Percentiles rank a stretch among this genome's conserved stretches.
Evolutionary conservation across 768 basidiomycete species (phyloP).

Genomic region (Russula emetica): DNA sequence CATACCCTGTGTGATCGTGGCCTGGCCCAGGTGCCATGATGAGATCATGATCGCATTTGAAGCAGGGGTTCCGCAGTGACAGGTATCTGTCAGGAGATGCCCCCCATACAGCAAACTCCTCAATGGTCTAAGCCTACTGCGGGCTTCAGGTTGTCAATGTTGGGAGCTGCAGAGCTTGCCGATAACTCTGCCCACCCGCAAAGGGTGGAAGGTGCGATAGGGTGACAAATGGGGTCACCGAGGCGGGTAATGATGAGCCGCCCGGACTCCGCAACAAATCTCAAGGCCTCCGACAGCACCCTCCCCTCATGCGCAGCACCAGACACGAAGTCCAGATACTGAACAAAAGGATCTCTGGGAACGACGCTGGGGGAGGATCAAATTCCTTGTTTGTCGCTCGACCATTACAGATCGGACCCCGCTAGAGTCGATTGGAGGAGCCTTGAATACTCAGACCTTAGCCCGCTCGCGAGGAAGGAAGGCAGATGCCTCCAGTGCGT

Average conservation of each 20-base stretch:
- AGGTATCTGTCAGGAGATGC: neutral
- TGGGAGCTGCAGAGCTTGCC: conserved; percentile 18
- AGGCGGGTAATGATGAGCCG: neutral
- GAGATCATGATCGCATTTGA: neutral
- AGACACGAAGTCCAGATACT: conserved; percentile 35
- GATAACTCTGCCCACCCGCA: conserved; percentile 21
- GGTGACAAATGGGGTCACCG: conserved; percentile 2
- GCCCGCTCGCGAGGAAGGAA: conserved; percentile 60
- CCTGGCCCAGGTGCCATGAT: neutral
- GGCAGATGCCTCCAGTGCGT: conserved; percentile 40
- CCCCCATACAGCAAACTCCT: neutral
- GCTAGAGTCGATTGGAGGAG: conserved; percentile 61
- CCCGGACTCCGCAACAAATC: conserved; percentile 26
- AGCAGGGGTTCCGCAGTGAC: neutral
- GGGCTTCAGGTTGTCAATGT: neutral
- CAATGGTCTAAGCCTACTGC: neutral
- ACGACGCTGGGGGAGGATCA: conserved; percentile 29
- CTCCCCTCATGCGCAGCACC: conserved; percentile 17
- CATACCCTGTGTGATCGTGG: no score
- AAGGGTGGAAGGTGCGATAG: conserved; percentile 24
- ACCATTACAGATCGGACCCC: conserved; percentile 53
- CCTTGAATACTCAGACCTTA: conserved; percentile 75
- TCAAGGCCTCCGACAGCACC: conserved; percentile 24
- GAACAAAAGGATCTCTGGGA: conserved; percentile 44
- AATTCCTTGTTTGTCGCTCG: conserved; percentile 68